Evolutionary conservation across 2,329 filamentous ascomycete species (phyloP), one percentile per base, ranked within the genome.

Genomic region (Zymoseptoria brevis): DNA sequence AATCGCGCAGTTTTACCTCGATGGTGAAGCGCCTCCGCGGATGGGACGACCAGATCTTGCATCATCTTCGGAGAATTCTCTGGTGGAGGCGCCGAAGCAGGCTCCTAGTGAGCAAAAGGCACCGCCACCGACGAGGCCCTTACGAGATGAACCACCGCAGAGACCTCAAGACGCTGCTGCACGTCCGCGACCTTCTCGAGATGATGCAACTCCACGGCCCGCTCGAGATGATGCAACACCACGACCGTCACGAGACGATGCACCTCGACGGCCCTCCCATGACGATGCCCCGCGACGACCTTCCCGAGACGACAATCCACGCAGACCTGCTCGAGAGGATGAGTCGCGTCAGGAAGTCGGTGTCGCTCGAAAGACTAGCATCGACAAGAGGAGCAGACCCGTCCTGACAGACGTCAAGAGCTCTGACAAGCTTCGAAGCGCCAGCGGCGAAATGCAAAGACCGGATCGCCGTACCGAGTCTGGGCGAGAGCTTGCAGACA

Each of bases 371-470:
- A 75, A 80, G 64, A 78, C 78, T 8, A 80, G 78, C 67, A 62
- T 80, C 24, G 78, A 78, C 16, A 74, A 76, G 62, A 73, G 76
- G 56, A 76, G 74, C 16, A 79, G 75, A 62, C 78, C 78, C 5
- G 77, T 75, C 7, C 63, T 80, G 61, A 79, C 76, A 57, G 79
- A 75, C 0, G 78, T 80, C 58, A 77, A 74, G 62, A 78, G 75
- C 48, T 69, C 71, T 1, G 77, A 79, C 13, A 59, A 59, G 2
- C 58, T 69, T 29, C 59, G 63, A n/a, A 65, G 60, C 52, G 53
- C 49, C 11, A 62, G 56, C 35, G 56, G 26, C 41, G 59, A 61
- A 3, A 53, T 53, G 50, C 9, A 13, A 4, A 11, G 16, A 11
- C 35, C 35, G 35, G 11, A 41, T 41, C 35, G 35, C 16, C 35